phyloP scores from a whole-genome alignment of 305 asterid genomes.

The Caryopteris hybrid region DNA sequence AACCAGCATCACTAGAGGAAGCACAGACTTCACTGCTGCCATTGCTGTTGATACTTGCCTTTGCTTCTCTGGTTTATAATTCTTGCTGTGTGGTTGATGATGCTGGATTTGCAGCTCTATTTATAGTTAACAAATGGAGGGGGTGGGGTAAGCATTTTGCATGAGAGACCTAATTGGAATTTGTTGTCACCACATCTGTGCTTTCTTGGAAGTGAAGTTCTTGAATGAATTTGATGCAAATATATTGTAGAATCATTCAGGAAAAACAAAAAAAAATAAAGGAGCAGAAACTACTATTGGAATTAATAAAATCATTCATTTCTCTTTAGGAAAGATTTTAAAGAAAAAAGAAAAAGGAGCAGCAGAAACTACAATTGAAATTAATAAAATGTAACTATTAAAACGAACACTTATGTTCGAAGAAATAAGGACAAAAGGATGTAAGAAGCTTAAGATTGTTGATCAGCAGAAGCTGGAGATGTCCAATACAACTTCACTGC shows the following conservation, averaged over 20 bases:
- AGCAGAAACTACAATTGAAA: slow-evolving; percentile 1
- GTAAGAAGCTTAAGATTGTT: background rate
- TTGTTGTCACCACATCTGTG: slow-evolving; percentile 8
- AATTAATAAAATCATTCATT: too few relatives aligned
- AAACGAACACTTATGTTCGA: background rate
- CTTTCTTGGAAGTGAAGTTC: too few relatives aligned
- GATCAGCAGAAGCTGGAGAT: slow-evolving; percentile 32
- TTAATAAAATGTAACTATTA: background rate
- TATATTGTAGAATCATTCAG: too few relatives aligned
- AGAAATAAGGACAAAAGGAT: background rate
- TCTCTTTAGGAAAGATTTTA: too few relatives aligned
- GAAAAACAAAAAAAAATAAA: too few relatives aligned
- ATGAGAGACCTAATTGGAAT: slow-evolving; percentile 49
- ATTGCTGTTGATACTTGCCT: slow-evolving; percentile 14
- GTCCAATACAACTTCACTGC: slow-evolving; percentile 64
- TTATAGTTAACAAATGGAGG: slow-evolving; percentile 12
- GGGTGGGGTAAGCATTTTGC: slow-evolving; percentile 14
- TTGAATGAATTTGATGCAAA: too few relatives aligned
- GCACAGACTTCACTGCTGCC: slow-evolving; percentile 23
- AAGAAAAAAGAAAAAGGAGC: slow-evolving; percentile 4
- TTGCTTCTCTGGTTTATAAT: background rate
- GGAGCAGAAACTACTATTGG: too few relatives aligned
- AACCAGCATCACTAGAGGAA: slow-evolving; percentile 19
- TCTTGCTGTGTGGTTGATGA: background rate
- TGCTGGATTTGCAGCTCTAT: background rate